Base-by-base conservation (phyloP, 306 rosid species). In the Cucurbita maxima region DNA sequence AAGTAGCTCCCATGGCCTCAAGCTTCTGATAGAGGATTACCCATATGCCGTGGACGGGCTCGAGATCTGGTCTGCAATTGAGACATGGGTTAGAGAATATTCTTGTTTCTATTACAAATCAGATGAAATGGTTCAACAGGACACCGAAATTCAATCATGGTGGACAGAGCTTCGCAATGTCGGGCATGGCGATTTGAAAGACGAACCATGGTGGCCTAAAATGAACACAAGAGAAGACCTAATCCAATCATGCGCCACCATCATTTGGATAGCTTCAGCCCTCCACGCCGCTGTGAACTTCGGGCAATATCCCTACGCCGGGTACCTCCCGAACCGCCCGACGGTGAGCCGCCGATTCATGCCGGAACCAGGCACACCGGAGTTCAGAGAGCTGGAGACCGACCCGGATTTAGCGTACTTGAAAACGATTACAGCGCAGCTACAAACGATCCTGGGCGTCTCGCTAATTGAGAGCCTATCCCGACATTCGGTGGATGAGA, bases 221-320 rank as follows among this genome's bases (percentile, higher is more conserved):
- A 89, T 94, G 92, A 66, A 82, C 70, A 86, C 90, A 8, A 77
- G 43, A 67, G 73, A 45, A 0, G 94, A 89, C 47, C 88, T 94
- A 38, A 83, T 89, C 79, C 77, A 84, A 19, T 79, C 96, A 51
- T 83, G 92, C 78, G 83, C 92, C 71, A 94, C 81, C 41, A 86
- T 94, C 77, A 94, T 94, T 0, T 94, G 99, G 99, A 58, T 94
- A 40, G 99, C 97, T 58, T 94, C 99, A 18, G 99, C 99, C 3
- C 85, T 89, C 14, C 99, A 94, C 72, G 99, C 99, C 19, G 99
- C 99, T 1, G 97, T 94, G 34, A 94, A 94, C 53, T 94, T 94
- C 74, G 97, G 99, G 71, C 97, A 94, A 25, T 94, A 91, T 76
- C 89, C 96, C 30, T 94, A 89, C 52, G 99, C 96, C 8, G 99